phyloP scores from a whole-genome alignment of 1,284 basidiomycete genomes.

The Moesziomyces antarcticus region DNA sequence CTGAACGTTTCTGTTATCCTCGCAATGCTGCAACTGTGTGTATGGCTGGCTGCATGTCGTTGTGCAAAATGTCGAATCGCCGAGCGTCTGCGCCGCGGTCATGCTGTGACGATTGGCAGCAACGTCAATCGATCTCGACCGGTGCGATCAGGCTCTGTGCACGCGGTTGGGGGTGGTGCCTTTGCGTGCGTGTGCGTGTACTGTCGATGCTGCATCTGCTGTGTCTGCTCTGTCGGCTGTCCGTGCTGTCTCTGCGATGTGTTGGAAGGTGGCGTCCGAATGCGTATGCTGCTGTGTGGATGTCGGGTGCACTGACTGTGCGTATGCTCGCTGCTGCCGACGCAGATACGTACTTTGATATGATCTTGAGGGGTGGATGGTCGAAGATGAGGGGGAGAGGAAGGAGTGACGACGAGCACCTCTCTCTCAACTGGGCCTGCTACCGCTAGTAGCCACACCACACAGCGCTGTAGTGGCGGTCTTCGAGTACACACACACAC shows the following conservation, averaged over 20 bases:
- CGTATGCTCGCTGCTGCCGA: conserved; percentile 1
- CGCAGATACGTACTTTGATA: conserved; percentile 46
- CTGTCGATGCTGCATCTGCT: conserved; percentile 3
- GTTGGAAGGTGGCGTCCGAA: too few relatives aligned
- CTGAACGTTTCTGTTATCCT: too few relatives aligned
- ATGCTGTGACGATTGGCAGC: too few relatives aligned
- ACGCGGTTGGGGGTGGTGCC: conserved; percentile 4
- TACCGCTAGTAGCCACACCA: not conserved
- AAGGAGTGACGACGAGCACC: conserved; percentile 20
- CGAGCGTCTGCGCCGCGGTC: too few relatives aligned
- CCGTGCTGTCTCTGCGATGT: too few relatives aligned
- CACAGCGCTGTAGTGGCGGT: conserved; percentile 1
- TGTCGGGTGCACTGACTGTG: conserved; percentile 1
- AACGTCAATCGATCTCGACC: too few relatives aligned
- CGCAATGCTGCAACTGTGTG: too few relatives aligned
- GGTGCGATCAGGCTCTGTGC: not conserved
- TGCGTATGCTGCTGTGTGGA: too few relatives aligned
- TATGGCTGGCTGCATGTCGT: too few relatives aligned
- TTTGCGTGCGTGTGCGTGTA: not conserved
- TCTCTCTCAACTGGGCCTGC: not conserved
- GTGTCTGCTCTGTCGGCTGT: too few relatives aligned
- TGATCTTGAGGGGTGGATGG: conserved; percentile 52
- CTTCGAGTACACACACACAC: not conserved
- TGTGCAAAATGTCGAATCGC: too few relatives aligned
- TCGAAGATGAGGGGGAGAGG: conserved; percentile 45